Percentiles rank a stretch among this genome's conserved stretches.
Evolutionary conservation across 2,329 filamentous ascomycete genomes (phyloP).

Genomic region (Mycosphaerella arachidis): DNA sequence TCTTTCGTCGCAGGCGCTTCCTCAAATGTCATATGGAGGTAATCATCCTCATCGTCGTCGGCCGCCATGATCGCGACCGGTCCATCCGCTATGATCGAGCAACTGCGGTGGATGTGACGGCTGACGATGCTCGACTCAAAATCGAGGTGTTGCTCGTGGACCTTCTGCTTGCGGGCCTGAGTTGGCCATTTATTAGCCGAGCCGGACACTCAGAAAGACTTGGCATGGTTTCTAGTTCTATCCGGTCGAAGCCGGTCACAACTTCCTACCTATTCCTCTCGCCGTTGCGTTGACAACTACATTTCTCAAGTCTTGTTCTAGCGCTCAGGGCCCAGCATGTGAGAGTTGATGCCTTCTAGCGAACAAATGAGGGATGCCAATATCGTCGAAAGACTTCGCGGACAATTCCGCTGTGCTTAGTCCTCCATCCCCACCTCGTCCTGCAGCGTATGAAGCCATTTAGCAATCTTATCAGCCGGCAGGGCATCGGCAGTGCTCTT

Average conservation of each 20-base stretch:
- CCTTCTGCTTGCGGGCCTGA: too few species aligned
- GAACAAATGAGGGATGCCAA: not conserved
- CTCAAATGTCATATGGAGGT: constrained; percentile 91
- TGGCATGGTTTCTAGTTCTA: not conserved
- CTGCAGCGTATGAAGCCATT: not conserved
- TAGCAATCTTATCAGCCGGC: not conserved
- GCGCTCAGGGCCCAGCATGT: too few species aligned
- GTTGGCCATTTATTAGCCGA: too few species aligned
- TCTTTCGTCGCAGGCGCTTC: constrained; percentile 55
- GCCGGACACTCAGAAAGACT: not conserved
- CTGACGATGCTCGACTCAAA: not conserved
- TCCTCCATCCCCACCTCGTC: not conserved
- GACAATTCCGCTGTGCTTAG: not conserved
- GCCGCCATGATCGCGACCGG: constrained; percentile 15
- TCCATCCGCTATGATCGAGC: not conserved
- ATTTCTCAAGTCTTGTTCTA: too few species aligned
- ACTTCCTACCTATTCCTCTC: not conserved
- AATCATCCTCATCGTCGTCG: constrained; percentile 78
- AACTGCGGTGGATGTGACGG: not conserved
- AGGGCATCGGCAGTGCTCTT: not conserved
- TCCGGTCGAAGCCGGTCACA: not conserved
- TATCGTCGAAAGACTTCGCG: not conserved
- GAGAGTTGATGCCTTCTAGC: too few species aligned
- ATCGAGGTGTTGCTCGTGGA: too few species aligned
- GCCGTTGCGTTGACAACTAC: not conserved